phyloP scores from a whole-genome alignment of 2,329 filamentous ascomycete species.

The Didymella glomerata region DNA sequence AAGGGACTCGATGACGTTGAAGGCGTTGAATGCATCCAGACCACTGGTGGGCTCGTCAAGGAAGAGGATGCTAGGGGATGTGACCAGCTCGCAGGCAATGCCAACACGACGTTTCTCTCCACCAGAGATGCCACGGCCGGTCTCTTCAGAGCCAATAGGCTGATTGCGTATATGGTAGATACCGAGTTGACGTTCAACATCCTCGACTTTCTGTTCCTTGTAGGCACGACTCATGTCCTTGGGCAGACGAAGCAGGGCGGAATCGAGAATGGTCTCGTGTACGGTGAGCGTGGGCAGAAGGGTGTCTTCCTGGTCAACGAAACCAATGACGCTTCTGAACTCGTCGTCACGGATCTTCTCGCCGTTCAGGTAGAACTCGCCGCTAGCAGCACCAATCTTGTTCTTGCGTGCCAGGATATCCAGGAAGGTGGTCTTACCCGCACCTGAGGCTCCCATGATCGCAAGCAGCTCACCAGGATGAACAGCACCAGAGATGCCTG shows the following conservation, averaged over 20 bases:
- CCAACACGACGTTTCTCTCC: conserved; percentile 96
- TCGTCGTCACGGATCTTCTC: conserved; percentile 85
- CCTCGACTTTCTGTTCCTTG: conserved; percentile 91
- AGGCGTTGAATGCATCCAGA: conserved; percentile 95
- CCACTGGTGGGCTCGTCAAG: conserved; percentile 97
- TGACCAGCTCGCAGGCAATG: conserved; percentile 97
- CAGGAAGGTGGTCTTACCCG: conserved; percentile 95
- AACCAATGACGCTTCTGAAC: conserved; percentile 91
- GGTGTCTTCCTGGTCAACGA: conserved; percentile 97
- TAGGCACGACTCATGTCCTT: conserved; percentile 84
- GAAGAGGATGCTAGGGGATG: conserved; percentile 95
- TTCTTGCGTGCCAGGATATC: conserved; percentile 97
- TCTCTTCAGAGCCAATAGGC: conserved; percentile 94
- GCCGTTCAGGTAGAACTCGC: conserved; percentile 92
- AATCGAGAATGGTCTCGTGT: conserved; percentile 96
- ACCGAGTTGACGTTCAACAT: conserved; percentile 94
- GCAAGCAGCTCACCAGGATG: conserved; percentile 94
- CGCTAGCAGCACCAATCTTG: conserved; percentile 80
- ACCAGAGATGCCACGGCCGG: conserved; percentile 92
- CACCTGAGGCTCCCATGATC: conserved; percentile 97
- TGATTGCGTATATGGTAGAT: conserved; percentile 95
- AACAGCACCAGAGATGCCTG: conserved; percentile 82
- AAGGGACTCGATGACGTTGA: conserved; percentile 95
- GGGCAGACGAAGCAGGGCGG: conserved; percentile 89
- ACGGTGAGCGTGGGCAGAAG: conserved; percentile 96